Evolutionary conservation across 108 stramenopile species (phyloP).

Genomic region (Skeletonema tropicum): DNA sequence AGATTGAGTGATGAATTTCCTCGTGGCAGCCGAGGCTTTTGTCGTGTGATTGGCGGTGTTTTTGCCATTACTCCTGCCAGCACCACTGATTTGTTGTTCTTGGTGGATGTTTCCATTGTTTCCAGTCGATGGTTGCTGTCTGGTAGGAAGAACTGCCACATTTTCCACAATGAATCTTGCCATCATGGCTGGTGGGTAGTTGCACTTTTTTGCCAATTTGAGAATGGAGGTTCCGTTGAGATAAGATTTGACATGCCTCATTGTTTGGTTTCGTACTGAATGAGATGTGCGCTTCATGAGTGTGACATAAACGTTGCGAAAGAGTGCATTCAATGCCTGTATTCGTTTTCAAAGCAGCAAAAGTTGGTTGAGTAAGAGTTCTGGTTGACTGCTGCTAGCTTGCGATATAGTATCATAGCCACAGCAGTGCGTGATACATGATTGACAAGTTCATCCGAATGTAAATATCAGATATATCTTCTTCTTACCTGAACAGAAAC

Average conservation of each 20-base stretch:
- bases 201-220: constrained; percentile 56
- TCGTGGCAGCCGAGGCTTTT: constrained; percentile 23
- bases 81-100: neutral
- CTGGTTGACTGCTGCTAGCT: neutral
- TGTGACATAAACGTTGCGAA: constrained; percentile 64
- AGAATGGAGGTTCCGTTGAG: constrained; percentile 58
- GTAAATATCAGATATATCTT: too few species aligned
- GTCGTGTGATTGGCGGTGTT: neutral
- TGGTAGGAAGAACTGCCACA: constrained; percentile 25
- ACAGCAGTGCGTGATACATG: too few species aligned
- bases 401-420: too few species aligned
- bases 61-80: neutral
- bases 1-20: constrained; percentile 55
- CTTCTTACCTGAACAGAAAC: constrained; percentile 58
- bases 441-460: too few species aligned
- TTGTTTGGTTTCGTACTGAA: constrained; percentile 38
- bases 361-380: too few species aligned
- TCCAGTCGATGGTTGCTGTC: neutral
- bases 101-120: neutral
- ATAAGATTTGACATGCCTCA: constrained; percentile 47
- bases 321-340: constrained; percentile 64
- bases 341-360: neutral
- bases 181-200: constrained; percentile 71
- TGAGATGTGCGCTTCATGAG: constrained; percentile 62
- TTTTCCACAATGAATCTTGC: constrained; percentile 73